These are phyloP conservation scores for Maudiozyma pseudohumilis DNA, from an alignment of 805 yeast genomes.

Conservation along the genomic window DNA sequence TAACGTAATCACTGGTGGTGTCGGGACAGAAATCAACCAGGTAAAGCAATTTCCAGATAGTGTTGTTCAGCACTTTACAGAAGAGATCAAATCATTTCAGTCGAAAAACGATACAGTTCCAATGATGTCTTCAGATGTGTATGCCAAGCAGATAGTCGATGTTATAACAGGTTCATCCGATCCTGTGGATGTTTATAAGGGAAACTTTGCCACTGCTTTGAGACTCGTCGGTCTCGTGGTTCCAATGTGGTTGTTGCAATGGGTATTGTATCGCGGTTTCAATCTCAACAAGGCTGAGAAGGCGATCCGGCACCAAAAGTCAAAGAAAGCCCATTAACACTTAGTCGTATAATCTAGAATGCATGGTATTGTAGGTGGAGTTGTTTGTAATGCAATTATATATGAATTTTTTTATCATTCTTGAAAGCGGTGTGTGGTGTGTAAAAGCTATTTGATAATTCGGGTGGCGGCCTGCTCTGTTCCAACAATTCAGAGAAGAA, in stretches of 20 bases:
- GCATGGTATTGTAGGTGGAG: too few species aligned
- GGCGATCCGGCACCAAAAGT: too few species aligned
- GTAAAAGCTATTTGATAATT: too few species aligned
- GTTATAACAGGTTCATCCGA: constrained; percentile 35
- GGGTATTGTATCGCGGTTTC: not conserved
- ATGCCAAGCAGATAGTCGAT: constrained; percentile 43
- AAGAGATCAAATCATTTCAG: constrained; percentile 38
- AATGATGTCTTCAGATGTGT: constrained; percentile 41
- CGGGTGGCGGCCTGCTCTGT: too few species aligned
- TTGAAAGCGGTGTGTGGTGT: too few species aligned
- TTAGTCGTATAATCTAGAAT: too few species aligned
- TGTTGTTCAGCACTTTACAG: constrained; percentile 44
- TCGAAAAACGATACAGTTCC: constrained; percentile 47
- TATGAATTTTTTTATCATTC: too few species aligned
- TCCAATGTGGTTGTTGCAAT: constrained; percentile 43
- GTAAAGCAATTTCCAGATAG: constrained; percentile 42
- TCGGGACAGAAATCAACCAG: constrained; percentile 58
- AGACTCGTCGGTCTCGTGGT: constrained; percentile 27
- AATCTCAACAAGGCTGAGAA: not conserved
- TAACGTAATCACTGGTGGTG: constrained; percentile 67
- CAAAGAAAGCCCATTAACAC: too few species aligned
- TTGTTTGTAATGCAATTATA: too few species aligned
- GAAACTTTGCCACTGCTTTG: constrained; percentile 35
- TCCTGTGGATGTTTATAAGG: constrained; percentile 46
- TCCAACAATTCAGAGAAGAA: too few species aligned